These are phyloP conservation scores for Teratosphaeria epicoccoides DNA, from an alignment of 2,329 filamentous ascomycete species.

Conservation along the genomic window DNA sequence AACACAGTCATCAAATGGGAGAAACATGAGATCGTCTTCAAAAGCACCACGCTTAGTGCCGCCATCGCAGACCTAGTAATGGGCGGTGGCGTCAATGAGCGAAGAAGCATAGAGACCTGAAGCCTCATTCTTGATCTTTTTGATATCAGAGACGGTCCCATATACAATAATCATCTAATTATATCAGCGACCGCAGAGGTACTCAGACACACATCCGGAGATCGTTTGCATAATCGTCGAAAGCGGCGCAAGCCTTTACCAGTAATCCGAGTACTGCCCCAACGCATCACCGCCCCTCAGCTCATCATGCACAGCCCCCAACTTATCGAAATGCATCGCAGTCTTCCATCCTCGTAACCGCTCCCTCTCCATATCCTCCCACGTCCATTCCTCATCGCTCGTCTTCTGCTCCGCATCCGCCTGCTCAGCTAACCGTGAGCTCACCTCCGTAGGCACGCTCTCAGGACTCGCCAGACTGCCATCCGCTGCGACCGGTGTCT, in stretches of 20 bases:
- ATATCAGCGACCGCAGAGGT: background rate
- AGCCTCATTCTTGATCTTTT: background rate
- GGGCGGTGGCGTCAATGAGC: conserved; percentile 3
- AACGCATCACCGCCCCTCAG: conserved; percentile 36
- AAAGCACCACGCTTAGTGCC: conserved; percentile 23
- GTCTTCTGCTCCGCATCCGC: background rate
- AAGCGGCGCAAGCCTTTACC: conserved; percentile 4
- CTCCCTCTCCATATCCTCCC: conserved; percentile 50
- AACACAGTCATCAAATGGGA: conserved; percentile 24
- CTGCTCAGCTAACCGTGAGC: conserved; percentile 13
- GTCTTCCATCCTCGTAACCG: conserved; percentile 44
- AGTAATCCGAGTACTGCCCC: conserved; percentile 30
- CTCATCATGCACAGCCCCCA: conserved; percentile 45
- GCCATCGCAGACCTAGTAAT: conserved; percentile 9
- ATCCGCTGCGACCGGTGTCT: conserved; percentile 7
- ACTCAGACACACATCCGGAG: too few species aligned
- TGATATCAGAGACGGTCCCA: background rate
- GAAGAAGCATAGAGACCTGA: background rate
- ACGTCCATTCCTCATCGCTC: conserved; percentile 43
- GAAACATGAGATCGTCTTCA: conserved; percentile 30
- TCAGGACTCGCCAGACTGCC: conserved; percentile 13
- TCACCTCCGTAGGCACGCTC: conserved; percentile 17
- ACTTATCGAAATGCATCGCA: conserved; percentile 43
- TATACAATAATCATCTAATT: background rate
- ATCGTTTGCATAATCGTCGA: too few species aligned